A percentile compares a stretch with the other conserved stretches of the same genome.
These are phyloP conservation scores for Endocalyx cinctus DNA, from an alignment of 2,329 filamentous ascomycete species.

Conservation along the genomic window DNA sequence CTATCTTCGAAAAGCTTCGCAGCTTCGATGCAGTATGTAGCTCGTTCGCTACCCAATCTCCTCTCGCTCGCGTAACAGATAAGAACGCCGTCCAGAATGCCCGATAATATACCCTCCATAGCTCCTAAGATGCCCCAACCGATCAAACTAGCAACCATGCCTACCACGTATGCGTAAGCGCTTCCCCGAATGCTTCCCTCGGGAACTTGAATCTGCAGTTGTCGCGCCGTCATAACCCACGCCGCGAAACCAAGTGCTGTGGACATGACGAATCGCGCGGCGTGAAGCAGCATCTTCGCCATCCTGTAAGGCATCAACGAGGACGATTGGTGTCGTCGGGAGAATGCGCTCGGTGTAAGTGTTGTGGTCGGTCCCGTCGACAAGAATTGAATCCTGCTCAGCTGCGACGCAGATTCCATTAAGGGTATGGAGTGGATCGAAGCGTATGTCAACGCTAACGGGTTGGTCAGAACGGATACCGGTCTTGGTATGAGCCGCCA, in stretches of 20 bases:
- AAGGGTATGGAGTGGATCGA: conserved; percentile 89
- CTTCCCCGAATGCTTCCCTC: conserved; percentile 66
- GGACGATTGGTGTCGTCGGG: conserved; percentile 35
- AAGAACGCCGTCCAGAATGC: conserved; percentile 81
- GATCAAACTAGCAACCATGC: conserved; percentile 86
- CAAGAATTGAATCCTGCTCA: conserved; percentile 80
- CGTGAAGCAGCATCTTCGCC: conserved; percentile 85
- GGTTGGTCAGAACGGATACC: conserved; percentile 81
- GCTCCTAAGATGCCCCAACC: conserved; percentile 90
- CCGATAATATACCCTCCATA: conserved; percentile 83
- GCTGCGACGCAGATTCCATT: conserved; percentile 68
- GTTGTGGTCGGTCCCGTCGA: conserved; percentile 71
- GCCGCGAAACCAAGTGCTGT: conserved; percentile 86
- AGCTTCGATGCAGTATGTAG: conserved; percentile 86
- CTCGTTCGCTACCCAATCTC: conserved; percentile 60
- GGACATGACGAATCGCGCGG: conserved; percentile 86
- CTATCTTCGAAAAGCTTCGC: conserved; percentile 77
- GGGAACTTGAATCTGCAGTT: conserved; percentile 58
- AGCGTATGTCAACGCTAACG: conserved; percentile 85
- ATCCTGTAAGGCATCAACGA: conserved; percentile 81
- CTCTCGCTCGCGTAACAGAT: conserved; percentile 94
- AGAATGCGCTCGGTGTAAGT: conserved; percentile 53
- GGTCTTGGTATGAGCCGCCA: conserved; percentile 82
- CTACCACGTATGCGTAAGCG: conserved; percentile 91
- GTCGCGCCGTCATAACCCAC: conserved; percentile 91